Percentiles rank a stretch among this genome's conserved stretches.
phyloP scores from a whole-genome alignment of 805 yeast genomes.

The Candida wancherniae region DNA sequence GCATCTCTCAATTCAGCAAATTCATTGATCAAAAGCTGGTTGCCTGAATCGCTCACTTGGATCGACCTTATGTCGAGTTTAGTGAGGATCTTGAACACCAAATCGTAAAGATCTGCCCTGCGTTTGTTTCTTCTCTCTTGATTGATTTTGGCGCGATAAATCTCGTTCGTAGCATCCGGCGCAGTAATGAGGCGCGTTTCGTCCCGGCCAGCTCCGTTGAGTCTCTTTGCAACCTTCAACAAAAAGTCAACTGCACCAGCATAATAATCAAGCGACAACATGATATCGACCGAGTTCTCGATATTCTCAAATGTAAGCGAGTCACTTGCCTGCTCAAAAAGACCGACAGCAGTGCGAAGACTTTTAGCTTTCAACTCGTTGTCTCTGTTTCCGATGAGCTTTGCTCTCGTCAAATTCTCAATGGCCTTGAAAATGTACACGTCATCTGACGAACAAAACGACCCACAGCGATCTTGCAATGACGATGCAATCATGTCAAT shows the following conservation, averaged over 20 bases:
- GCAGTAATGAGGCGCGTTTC: conserved; percentile 4
- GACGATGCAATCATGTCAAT: conserved; percentile 86
- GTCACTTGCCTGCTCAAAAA: conserved; percentile 77
- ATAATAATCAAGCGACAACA: conserved; percentile 71
- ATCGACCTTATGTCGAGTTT: conserved; percentile 65
- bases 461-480: conserved; percentile 87
- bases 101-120: conserved; percentile 49
- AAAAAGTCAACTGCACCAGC: conserved; percentile 84
- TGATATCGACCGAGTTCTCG: conserved; percentile 72
- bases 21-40: conserved; percentile 43
- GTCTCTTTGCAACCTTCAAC: conserved; percentile 66
- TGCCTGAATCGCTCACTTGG: conserved; percentile 31
- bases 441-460: conserved; percentile 91
- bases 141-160: conserved; percentile 6
- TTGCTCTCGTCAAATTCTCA: conserved; percentile 85
- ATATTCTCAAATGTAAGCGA: conserved; percentile 74
- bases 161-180: conserved; percentile 7
- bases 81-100: conserved; percentile 70
- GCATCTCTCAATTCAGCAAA: conserved; percentile 59
- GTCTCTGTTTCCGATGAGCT: conserved; percentile 66
- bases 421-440: conserved; percentile 91
- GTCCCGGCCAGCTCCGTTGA: conserved; percentile 28
- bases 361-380: conserved; percentile 62
- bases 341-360: conserved; percentile 65
- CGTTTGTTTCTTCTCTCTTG: conserved; percentile 17